phyloP scores from a whole-genome alignment of 78 protist species.

The Dictyostelium intermedium region DNA sequence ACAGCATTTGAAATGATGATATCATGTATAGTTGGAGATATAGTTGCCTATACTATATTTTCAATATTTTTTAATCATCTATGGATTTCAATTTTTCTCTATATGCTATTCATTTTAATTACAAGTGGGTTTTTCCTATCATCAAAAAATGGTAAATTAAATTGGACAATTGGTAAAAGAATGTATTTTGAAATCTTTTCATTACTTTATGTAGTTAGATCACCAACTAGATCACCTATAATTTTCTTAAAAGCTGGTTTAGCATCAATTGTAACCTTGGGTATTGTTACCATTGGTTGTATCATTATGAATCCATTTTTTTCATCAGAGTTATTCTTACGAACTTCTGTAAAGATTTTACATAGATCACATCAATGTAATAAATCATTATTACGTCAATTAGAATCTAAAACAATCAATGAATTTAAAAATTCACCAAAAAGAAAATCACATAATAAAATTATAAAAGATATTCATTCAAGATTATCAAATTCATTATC shows the following conservation, averaged over 20 bases:
- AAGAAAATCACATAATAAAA: neutral
- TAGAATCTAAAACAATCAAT: neutral
- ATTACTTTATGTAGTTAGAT: neutral
- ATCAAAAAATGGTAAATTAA: neutral
- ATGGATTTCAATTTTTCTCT: conserved; percentile 1
- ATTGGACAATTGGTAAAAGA: conserved; percentile 5
- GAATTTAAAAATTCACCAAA: neutral
- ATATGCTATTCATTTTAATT: neutral
- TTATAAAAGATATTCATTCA: neutral
- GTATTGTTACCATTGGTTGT: neutral
- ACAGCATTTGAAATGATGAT: neutral
- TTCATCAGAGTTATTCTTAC: neutral
- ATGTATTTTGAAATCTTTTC: conserved; percentile 24
- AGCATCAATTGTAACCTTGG: neutral
- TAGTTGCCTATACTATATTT: neutral
- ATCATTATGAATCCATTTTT: neutral
- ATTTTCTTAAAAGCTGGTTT: conserved; percentile 2
- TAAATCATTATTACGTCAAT: neutral
- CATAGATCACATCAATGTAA: conserved; percentile 21
- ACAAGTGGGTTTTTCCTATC: neutral
- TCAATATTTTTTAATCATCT: neutral
- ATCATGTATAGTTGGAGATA: conserved; percentile 12
- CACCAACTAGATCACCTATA: neutral
- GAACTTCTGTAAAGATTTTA: neutral
- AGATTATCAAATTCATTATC: neutral